Evolutionary conservation across 1,284 basidiomycete species (phyloP).

Genomic region (Coniophora puteana): DNA sequence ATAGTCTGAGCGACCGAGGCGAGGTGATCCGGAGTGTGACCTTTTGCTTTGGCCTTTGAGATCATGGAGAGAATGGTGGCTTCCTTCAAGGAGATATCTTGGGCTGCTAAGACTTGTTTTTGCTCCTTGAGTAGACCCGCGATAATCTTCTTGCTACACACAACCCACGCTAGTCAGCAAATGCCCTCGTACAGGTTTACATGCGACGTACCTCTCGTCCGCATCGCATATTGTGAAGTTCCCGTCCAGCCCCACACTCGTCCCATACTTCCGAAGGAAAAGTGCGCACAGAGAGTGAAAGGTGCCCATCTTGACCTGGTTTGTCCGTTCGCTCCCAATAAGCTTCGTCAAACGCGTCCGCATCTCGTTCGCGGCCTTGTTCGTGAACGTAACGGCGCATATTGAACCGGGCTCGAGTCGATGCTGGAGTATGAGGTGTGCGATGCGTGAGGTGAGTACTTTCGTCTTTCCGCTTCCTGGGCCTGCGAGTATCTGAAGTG

Average conservation of each 20-base stretch:
- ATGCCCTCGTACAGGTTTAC: background rate
- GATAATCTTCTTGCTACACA: constrained; percentile 69
- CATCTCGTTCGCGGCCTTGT: constrained; percentile 93
- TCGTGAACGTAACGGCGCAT: constrained; percentile 83
- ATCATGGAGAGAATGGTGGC: constrained; percentile 60
- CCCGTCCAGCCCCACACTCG: constrained; percentile 55
- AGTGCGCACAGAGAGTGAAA: constrained; percentile 81
- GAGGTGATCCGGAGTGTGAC: constrained; percentile 50
- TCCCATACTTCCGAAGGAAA: constrained; percentile 68
- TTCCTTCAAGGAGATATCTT: constrained; percentile 59
- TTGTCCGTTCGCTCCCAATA: constrained; percentile 63
- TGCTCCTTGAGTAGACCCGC: constrained; percentile 56
- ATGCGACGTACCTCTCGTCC: constrained; percentile 63
- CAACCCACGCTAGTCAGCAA: background rate
- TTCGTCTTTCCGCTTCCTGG: constrained; percentile 78
- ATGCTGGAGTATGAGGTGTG: constrained; percentile 66
- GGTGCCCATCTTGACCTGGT: constrained; percentile 71
- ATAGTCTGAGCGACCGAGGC: background rate
- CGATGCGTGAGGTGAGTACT: constrained; percentile 76
- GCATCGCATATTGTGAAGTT: constrained; percentile 86
- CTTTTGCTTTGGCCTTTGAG: constrained; percentile 80
- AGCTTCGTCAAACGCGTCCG: constrained; percentile 65
- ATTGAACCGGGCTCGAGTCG: constrained; percentile 56
- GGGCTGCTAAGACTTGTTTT: constrained; percentile 42
- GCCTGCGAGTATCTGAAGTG: constrained; percentile 82